Base-by-base conservation (phyloP, 1,284 basidiomycete genomes). In the Cryptococcus sp. region DNA sequence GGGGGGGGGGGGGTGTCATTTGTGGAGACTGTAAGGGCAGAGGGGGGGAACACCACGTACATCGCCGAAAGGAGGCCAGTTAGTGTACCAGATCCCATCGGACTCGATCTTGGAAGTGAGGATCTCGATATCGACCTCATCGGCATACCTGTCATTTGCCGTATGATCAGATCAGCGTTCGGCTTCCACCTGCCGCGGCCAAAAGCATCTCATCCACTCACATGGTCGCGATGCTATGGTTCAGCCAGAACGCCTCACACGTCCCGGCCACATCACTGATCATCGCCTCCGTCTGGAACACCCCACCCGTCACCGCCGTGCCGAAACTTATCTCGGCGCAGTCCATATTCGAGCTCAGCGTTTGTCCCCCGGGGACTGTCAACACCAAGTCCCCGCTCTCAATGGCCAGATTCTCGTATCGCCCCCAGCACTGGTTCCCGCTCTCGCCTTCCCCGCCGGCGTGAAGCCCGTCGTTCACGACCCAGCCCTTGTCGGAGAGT, bases 41-140 rank as follows among this genome's bases (percentile, higher is more conserved):
- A 42, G 21, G n/a, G 13, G 21, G 18, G 37, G 16, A 35, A 39
- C 16, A 36, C 28, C 18, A 58, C 53, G 48, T 37, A 58, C 53
- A n/a, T 58, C 50, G 23, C 55, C 53, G 24, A 52, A 51, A 43
- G 59, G 55, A 38, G 54, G 37, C 51, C 52, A 52, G 23, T 51
- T 46, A 6, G 50, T 37, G 39, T 52, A 20, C n/a, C 46, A 39
- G 36, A 39, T 35, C 39, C 46, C 47, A 55, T 38, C 33, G 45
- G 42, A 44, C 42, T 44, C 2, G 4, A 44, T 15, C n/a, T 44
- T 44, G n/a, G n/a, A 45, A n/a, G 35, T 47, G 4, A 63, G 56
- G 36, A 63, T 49, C 28, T 63, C 62, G 40, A 63, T 60, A 42
- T 57, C 56, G 35, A 40, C 36, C 38, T 57, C 56, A 39, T 53